phyloP scores from a whole-genome alignment of 345 rosid species.

The Microcos paniculata region DNA sequence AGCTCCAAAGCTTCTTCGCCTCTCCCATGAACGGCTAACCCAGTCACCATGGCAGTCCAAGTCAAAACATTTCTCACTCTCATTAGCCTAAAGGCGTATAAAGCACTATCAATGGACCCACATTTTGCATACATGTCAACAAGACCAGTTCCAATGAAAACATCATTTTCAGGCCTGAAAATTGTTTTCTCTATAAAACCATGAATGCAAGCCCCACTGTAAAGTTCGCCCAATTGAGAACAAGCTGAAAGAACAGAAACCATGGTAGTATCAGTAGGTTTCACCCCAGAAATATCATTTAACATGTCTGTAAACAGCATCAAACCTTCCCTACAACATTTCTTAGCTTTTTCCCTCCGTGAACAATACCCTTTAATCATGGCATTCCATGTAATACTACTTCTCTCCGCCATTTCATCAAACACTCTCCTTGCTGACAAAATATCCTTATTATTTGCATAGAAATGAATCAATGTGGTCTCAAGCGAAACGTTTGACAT shows the following conservation, averaged over 20 bases:
- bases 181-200: slow-evolving; percentile 54
- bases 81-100: slow-evolving; percentile 39
- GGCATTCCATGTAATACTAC: slow-evolving; percentile 57
- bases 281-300: slow-evolving; percentile 32
- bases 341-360: slow-evolving; percentile 36
- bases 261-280: slow-evolving; percentile 58
- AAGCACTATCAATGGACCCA: slow-evolving; percentile 45
- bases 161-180: slow-evolving; percentile 44
- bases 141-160: slow-evolving; percentile 58
- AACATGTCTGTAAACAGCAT: slow-evolving; percentile 47
- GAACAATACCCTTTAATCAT: slow-evolving; percentile 60
- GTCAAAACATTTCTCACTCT: slow-evolving; percentile 51
- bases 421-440: slow-evolving; percentile 48
- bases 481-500: slow-evolving; percentile 36
- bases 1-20: slow-evolving; percentile 47
- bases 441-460: slow-evolving; percentile 42
- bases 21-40: slow-evolving; percentile 62
- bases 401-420: slow-evolving; percentile 61
- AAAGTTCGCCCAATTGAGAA: slow-evolving; percentile 49
- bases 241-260: slow-evolving; percentile 60
- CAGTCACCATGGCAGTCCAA: slow-evolving; percentile 66
- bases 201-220: slow-evolving; percentile 51
- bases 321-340: slow-evolving; percentile 37
- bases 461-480: slow-evolving; percentile 59
- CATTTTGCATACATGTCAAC: slow-evolving; percentile 70